Base-by-base conservation (phyloP, 805 yeast species). In the Pichia exigua region DNA sequence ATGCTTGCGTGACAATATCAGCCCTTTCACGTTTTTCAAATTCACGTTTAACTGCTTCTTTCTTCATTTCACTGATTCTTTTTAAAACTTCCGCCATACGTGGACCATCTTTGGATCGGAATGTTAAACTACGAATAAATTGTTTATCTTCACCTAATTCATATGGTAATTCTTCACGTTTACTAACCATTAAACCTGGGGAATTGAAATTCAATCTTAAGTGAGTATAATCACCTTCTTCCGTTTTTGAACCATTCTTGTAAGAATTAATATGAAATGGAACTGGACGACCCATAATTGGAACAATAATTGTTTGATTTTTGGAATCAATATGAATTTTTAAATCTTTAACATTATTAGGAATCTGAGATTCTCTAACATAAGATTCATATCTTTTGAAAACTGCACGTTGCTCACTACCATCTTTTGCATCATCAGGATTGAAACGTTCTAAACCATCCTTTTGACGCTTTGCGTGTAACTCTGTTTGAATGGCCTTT, bases 251-350 rank as follows among this genome's bases (percentile, higher is more conserved):
- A 47, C 97, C 98, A 65, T 88, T 91, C 63, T 91, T 92, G 72
- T 87, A 91, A 4, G 97, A 76, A 66, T 89, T 89, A 64, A 92
- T 90, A 67, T 92, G 99, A 75, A 94, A 92, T 24, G 99, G 99
- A 48, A 94, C 98, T 1, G 98, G 97, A 62, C 98, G 78, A 56
- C 99, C 99, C 62, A 85, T 80, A 53, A 92, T 85, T 48, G 99
- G 99, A 53, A 92, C 72, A 54, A 92, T 80, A 51, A 92, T 85
- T 1, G 97, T 87, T 69, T 91, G 97, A 52, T 86, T 79, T 62
- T 87, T 88, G 65, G 81, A 76, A 66, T 92, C 99, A 52, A 94
- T 90, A 65, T 85, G 91, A 54, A 92, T 82, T 64, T 83, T 83
- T 66, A 94, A 74, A 65, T 91, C 97, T 61, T 83, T 81, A 20